A percentile compares a stretch with the other conserved stretches of the same genome.
These are phyloP conservation scores for Globisporangium uncinulatum DNA, from an alignment of 352 stramenopile species.

Conservation along the genomic window DNA sequence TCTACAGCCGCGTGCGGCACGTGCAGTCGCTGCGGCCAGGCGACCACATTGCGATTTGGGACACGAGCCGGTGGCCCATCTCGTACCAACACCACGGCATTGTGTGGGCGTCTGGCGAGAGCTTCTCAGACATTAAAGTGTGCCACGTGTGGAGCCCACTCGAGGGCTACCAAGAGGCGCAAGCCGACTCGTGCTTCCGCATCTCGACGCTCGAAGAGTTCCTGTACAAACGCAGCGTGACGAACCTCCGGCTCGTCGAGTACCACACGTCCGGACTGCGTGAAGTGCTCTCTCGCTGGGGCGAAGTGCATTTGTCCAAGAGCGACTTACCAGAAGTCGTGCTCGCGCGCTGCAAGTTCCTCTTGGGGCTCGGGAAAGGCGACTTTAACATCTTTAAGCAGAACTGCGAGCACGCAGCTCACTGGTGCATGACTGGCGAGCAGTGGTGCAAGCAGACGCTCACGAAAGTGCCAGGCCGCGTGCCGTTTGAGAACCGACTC, in stretches of 20 bases:
- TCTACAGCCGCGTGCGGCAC: constrained; percentile 76
- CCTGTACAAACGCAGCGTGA: constrained; percentile 50
- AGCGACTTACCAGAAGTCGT: constrained; percentile 79
- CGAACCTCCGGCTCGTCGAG: constrained; percentile 71
- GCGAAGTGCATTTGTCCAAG: constrained; percentile 83
- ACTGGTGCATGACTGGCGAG: constrained; percentile 88
- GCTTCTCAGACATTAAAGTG: constrained; percentile 54
- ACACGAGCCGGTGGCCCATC: constrained; percentile 80
- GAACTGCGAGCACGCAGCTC: constrained; percentile 83
- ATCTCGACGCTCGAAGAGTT: constrained; percentile 86
- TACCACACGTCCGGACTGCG: constrained; percentile 81
- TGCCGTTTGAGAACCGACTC: constrained; percentile 77
- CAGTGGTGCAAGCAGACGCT: constrained; percentile 88
- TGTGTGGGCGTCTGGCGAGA: constrained; percentile 72
- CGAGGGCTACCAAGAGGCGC: constrained; percentile 59
- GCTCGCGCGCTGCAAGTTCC: constrained; percentile 75
- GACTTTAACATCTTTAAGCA: constrained; percentile 88
- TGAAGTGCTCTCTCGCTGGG: constrained; percentile 74
- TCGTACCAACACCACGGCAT: constrained; percentile 86
- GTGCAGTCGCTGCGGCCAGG: constrained; percentile 68
- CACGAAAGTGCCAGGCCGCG: constrained; percentile 57
- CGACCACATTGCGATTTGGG: constrained; percentile 85
- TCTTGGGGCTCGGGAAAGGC: constrained; percentile 65
- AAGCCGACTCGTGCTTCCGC: constrained; percentile 82
- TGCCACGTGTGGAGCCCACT: constrained; percentile 86